phyloP scores from a whole-genome alignment of 2,329 filamentous ascomycete species.

The Pseudogymnoascus destructans region DNA sequence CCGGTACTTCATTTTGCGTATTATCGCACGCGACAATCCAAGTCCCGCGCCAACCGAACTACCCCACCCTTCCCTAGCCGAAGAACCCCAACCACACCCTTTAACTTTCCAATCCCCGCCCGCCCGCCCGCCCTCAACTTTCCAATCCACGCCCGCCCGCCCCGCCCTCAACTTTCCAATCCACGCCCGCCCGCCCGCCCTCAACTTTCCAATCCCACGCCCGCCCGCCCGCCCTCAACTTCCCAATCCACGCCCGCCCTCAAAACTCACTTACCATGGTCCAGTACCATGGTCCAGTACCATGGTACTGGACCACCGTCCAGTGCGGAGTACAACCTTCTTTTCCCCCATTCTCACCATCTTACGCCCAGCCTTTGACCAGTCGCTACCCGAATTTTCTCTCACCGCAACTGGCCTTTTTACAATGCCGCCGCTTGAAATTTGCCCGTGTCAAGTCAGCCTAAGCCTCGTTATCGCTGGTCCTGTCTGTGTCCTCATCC shows the following conservation, averaged over 20 bases:
- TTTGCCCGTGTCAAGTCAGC: not conserved
- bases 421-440: not conserved
- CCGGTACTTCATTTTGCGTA: not conserved
- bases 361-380: not conserved
- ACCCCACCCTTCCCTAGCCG: not conserved
- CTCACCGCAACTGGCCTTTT: not conserved
- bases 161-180: no score
- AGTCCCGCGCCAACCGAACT: not conserved
- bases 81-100: not conserved
- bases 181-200: no score
- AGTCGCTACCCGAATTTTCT: not conserved
- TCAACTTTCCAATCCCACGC: no score
- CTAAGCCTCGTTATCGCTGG: conserved; percentile 1
- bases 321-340: not conserved
- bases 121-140: no score
- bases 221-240: no score
- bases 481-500: not conserved
- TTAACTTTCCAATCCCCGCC: not conserved
- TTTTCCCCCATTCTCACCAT: not conserved
- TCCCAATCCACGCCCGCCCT: no score
- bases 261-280: no score
- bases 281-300: no score
- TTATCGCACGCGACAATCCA: not conserved
- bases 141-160: no score
- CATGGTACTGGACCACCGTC: no score